These are phyloP conservation scores for Tricholoma matsutake DNA, from an alignment of 768 basidiomycete genomes.

Conservation along the genomic window DNA sequence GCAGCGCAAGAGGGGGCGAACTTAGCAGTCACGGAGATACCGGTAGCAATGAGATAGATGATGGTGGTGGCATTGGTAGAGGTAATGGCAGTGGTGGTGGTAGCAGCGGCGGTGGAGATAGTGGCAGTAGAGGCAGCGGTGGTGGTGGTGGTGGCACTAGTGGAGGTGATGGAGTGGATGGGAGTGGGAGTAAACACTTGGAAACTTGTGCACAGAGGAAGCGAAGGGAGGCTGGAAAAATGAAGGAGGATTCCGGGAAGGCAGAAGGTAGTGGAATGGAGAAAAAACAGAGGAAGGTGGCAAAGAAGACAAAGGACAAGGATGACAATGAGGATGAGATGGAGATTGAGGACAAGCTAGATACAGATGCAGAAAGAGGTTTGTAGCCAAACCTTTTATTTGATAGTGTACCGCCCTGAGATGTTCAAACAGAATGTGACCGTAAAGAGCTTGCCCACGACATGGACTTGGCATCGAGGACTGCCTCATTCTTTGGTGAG, in stretches of 20 bases:
- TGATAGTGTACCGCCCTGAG: neutral
- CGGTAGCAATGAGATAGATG: neutral
- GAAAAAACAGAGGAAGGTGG: neutral
- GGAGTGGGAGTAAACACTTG: neutral
- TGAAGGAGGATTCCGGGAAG: neutral
- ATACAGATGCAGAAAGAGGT: neutral
- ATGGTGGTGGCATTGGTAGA: neutral
- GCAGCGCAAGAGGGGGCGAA: neutral
- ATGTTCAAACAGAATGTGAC: neutral
- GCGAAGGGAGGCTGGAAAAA: constrained; percentile 3
- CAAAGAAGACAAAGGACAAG: neutral
- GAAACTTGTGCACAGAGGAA: neutral
- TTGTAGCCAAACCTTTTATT: neutral
- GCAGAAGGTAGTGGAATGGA: neutral
- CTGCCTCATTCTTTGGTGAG: neutral
- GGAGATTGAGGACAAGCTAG: neutral
- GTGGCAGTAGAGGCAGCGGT: neutral
- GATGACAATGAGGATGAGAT: neutral
- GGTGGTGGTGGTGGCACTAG: neutral
- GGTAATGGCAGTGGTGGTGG: neutral
- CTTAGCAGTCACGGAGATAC: neutral
- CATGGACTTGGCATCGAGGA: neutral
- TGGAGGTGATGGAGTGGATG: neutral
- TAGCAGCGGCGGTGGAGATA: neutral
- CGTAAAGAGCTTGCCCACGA: neutral